Base-by-base conservation (phyloP, 257 asterid species). In the Perilla frutescens region DNA sequence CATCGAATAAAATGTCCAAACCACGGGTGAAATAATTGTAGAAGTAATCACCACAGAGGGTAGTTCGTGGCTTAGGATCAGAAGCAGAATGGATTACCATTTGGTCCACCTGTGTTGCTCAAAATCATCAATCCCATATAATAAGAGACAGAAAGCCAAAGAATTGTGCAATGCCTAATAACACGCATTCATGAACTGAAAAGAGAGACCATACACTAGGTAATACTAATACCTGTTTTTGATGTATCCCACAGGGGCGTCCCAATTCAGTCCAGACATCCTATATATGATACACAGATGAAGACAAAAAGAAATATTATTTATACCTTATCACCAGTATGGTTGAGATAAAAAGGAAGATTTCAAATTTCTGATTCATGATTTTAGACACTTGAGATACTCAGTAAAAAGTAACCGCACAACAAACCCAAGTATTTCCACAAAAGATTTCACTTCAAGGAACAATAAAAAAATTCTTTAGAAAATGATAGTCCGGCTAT, bases 241-340 rank as follows among this genome's bases (percentile, higher is more conserved):
- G 97, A 80, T 91, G 96, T 37, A 91, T 82, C 59, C 96, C 97
- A 56, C 96, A 87, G 20, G 97, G 97, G 40, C 93, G 91, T 20
- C 96, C 97, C 62, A 91, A 77, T 76, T 89, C 97, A 15, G 93
- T 86, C 96, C 97, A 90, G n/a, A 91, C 88, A 60, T 91, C 97
- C 97, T 90, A 71, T 71, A 71, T 10, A 66, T 45, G 74, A 77
- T 62, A 70, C 51, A 37, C 62, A 75, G 68, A 62, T 56, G 9
- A 67, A 51, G 54, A 51, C 11, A 62, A 55, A 57, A 64, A 53
- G 14, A 14, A 4, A 63, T 68, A 43, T 20, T 20, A 34, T 2
- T 31, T 57, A 62, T 14, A 65, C 47, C 60, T 20, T 67, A 73
- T 43, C 51, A 20, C 54, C 10, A 20, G 60, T 37, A 26, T 20